A percentile compares a stretch with the other conserved stretches of the same genome.
Conservation (phyloP, 768 basidiomycete genomes). For the Ramaria sp. region DNA sequence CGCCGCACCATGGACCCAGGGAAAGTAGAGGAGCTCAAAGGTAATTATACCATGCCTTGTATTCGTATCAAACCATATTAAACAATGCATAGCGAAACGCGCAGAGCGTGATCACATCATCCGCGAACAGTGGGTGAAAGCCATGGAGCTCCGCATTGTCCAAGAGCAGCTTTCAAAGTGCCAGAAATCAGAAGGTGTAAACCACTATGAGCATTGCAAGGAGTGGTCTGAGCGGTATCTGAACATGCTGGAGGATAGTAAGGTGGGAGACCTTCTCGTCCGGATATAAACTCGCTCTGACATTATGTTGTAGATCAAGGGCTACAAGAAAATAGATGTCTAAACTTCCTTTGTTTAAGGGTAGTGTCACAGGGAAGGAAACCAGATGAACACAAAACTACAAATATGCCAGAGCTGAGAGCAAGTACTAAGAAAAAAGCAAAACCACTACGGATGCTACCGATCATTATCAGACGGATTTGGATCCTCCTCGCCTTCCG, state of each 20-base stretch:
- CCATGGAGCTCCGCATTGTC: slow-evolving; percentile 88
- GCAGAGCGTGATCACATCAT: slow-evolving; percentile 55
- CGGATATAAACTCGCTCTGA: neutral
- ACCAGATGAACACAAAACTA: slow-evolving; percentile 3
- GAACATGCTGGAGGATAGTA: slow-evolving; percentile 66
- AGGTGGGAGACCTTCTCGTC: slow-evolving; percentile 39
- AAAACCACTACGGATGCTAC: neutral
- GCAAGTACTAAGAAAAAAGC: neutral
- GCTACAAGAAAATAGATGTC: slow-evolving; percentile 71
- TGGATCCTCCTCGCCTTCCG: slow-evolving; percentile 17
- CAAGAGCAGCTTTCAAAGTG: slow-evolving; percentile 84
- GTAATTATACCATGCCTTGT: neutral
- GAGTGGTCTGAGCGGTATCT: slow-evolving; percentile 78
- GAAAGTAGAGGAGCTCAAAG: neutral
- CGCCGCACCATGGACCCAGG: neutral
- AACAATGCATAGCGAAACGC: slow-evolving; percentile 10
- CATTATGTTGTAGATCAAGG: slow-evolving; percentile 51
- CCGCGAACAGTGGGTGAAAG: slow-evolving; percentile 88
- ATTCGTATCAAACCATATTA: neutral
- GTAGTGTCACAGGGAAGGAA: neutral
- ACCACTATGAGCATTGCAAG: slow-evolving; percentile 82
- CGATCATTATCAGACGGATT: slow-evolving; percentile 3
- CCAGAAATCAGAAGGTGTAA: slow-evolving; percentile 83
- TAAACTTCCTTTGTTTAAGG: slow-evolving; percentile 14
- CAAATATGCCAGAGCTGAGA: neutral